A percentile compares a stretch with the other conserved stretches of the same genome.
Evolutionary conservation across 768 basidiomycete species (phyloP).

Genomic region (Cyathus striatus): DNA sequence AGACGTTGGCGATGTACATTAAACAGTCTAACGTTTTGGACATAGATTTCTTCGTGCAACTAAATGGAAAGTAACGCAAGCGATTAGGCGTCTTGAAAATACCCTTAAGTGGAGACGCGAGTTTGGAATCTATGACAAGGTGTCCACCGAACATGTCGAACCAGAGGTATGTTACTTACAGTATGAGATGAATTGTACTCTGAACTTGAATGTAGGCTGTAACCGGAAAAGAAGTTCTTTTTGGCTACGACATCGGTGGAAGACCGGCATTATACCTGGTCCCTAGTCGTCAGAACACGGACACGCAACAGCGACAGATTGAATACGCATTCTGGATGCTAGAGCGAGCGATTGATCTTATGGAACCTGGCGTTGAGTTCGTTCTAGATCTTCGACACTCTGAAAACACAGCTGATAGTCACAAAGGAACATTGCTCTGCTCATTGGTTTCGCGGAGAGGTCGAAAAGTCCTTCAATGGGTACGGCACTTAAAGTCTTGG

Average conservation of each 20-base stretch:
- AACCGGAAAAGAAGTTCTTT: constrained; percentile 78
- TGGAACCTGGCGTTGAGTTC: constrained; percentile 85
- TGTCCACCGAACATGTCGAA: constrained; percentile 62
- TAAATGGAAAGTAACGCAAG: constrained; percentile 63
- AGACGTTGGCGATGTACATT: too few relatives aligned
- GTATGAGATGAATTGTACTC: too few relatives aligned
- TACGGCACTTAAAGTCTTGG: constrained; percentile 41
- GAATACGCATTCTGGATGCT: constrained; percentile 73
- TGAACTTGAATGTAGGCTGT: too few relatives aligned
- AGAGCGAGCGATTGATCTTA: constrained; percentile 71
- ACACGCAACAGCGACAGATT: constrained; percentile 63
- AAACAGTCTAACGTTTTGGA: too few relatives aligned
- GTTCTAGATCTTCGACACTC: too few relatives aligned
- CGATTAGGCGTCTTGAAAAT: constrained; percentile 62
- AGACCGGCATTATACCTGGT: constrained; percentile 70
- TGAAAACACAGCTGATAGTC: too few relatives aligned
- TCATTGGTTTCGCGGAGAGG: constrained; percentile 76
- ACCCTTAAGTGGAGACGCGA: constrained; percentile 81
- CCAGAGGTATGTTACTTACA: constrained; percentile 64
- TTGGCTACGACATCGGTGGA: constrained; percentile 66
- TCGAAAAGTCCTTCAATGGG: constrained; percentile 49
- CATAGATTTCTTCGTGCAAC: constrained; percentile 71
- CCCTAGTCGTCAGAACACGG: constrained; percentile 73
- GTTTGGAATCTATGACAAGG: constrained; percentile 63
- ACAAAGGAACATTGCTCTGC: constrained; percentile 56